These are phyloP conservation scores for Blastobotrys buckinghamii DNA, from an alignment of 1,139 yeast species.

Conservation along the genomic window DNA sequence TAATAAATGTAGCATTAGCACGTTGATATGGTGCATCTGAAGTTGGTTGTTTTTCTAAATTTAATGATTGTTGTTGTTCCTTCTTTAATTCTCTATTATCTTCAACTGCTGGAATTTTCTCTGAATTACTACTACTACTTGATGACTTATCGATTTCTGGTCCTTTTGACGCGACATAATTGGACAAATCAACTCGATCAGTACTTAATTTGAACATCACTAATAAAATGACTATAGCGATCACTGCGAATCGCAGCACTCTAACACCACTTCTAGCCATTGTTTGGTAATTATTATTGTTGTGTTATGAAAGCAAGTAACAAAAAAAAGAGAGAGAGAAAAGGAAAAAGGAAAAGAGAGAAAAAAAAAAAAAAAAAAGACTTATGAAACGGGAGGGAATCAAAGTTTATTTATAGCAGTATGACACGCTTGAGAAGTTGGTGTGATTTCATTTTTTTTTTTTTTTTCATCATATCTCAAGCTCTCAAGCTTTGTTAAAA, in stretches of 20 bases:
- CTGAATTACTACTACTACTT: neutral
- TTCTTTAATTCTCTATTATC: neutral
- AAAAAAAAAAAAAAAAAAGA: neutral
- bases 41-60: neutral
- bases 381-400: neutral
- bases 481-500: too few species aligned
- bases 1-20: slow-evolving; percentile 63
- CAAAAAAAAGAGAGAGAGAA: neutral
- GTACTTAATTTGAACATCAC: slow-evolving; percentile 35
- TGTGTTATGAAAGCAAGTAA: neutral
- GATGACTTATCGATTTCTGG: slow-evolving; percentile 7
- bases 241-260: slow-evolving; percentile 33
- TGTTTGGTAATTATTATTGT: neutral
- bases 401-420: too few species aligned
- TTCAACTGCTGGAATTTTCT: slow-evolving; percentile 7
- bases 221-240: slow-evolving; percentile 35
- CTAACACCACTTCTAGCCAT: slow-evolving; percentile 36
- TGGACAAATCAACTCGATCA: slow-evolving; percentile 26
- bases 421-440: too few species aligned
- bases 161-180: slow-evolving; percentile 18
- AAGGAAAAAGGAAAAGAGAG: neutral
- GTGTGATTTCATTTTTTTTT: too few species aligned
- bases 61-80: neutral
- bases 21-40: slow-evolving; percentile 14
- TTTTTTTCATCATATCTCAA: too few species aligned